Evolutionary conservation across 768 basidiomycete genomes (phyloP), one percentile per base, ranked within the genome.

Genomic region (Leccinum ochraceum): DNA sequence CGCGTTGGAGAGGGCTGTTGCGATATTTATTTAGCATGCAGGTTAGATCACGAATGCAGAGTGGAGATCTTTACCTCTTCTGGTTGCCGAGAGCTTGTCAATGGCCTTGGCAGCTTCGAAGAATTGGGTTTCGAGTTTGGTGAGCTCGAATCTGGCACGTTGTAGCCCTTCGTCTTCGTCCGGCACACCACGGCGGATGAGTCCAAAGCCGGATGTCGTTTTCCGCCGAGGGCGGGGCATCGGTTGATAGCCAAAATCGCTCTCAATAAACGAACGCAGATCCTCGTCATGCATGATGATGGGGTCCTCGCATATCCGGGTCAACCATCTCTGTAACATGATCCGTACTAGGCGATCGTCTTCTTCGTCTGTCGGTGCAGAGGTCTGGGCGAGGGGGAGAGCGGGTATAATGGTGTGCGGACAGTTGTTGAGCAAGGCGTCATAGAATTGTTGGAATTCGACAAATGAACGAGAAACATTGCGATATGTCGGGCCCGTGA

Each of bases 351-450:
- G 82, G 20, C 97, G 84, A 73, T 98, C 97, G 74, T 99, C 97
- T 76, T 98, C 97, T 76, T 98, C 97, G 69, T 98, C 97, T 13
- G 94, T 95, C 26, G 94, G 90, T 3, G 97, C 97, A 11, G 95
- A 98, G 0, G 95, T 98, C 66, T 96, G 94, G 0, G 95, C 86
- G n/a, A 98, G 82, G 1, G 97, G 97, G 14, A 99, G 82, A 4
- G 97, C 97, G 8, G 97, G 94, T 16, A 98, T 82, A 67, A 99
- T 97, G 28, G 95, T 96, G 70, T 98, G 97, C 0, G 97, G 97
- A 72, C 93, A 95, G 74, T 85, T 94, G 67, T 89, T 84, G 32
- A 94, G 84, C 66, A 96, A 83, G 53, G 95, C 84, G 53, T 97
- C 94, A 67, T 95, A 94, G 75, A 98, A 94, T 63, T 91, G 86